Conservation (phyloP, 2,329 filamentous ascomycete species). For the Didymella lethalis region DNA sequence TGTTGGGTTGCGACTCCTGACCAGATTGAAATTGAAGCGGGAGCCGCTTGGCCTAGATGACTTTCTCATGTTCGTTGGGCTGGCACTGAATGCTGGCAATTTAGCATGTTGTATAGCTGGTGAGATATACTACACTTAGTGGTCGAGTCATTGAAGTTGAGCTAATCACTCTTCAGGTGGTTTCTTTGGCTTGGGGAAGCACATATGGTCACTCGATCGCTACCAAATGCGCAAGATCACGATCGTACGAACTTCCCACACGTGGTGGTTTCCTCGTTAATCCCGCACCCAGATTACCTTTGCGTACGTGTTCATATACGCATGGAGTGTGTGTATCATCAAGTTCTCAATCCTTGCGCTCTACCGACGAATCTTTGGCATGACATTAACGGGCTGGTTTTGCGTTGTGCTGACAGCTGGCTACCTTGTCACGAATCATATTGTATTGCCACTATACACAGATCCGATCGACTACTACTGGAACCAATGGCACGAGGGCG, state of each 20-base stretch:
- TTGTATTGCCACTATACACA: constrained; percentile 32
- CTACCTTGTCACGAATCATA: constrained; percentile 32
- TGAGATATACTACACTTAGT: neutral
- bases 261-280: neutral
- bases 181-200: constrained; percentile 36
- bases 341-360: constrained; percentile 39
- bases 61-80: constrained; percentile 34
- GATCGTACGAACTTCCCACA: constrained; percentile 22
- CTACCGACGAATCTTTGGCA: constrained; percentile 39
- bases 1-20: constrained; percentile 30
- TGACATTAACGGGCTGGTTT: constrained; percentile 35
- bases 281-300: constrained; percentile 34
- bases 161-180: constrained; percentile 23
- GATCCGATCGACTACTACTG: constrained; percentile 31
- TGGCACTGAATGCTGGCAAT: constrained; percentile 33
- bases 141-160: no score
- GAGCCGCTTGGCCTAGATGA: constrained; percentile 32
- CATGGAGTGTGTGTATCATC: constrained; percentile 38
- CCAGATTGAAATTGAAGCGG: constrained; percentile 29
- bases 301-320: constrained; percentile 38
- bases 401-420: constrained; percentile 29
- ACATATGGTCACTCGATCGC: constrained; percentile 33
- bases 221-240: constrained; percentile 39
- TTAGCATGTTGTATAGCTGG: constrained; percentile 38
- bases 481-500: constrained; percentile 30